Conservation (phyloP, 108 stramenopile species). For the Discostella stelligeroides region DNA sequence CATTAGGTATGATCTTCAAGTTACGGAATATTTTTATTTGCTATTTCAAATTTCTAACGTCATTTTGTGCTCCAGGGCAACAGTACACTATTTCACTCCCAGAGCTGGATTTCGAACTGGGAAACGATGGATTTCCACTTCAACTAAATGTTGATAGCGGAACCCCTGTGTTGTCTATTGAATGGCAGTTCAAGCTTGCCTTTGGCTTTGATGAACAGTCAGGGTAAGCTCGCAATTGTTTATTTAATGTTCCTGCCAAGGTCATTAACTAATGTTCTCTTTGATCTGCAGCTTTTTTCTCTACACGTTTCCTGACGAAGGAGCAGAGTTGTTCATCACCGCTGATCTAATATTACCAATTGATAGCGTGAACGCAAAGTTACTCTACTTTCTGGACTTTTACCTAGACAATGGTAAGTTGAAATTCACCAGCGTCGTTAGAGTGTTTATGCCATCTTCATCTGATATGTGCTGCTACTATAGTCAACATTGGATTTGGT, state of each 20-base stretch:
- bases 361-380: conserved; percentile 7
- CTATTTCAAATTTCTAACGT: not conserved
- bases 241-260: not conserved
- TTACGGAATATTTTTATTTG: not conserved
- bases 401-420: conserved; percentile 9
- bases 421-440: not conserved
- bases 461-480: too few relatives aligned
- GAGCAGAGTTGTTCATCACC: conserved; percentile 21
- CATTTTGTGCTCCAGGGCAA: conserved; percentile 6
- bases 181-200: conserved; percentile 33
- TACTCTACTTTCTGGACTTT: conserved; percentile 39
- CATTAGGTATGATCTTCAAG: conserved; percentile 10
- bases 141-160: conserved; percentile 9
- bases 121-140: conserved; percentile 18
- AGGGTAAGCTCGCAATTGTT: conserved; percentile 7
- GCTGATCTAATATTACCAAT: conserved; percentile 17
- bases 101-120: conserved; percentile 27
- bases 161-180: conserved; percentile 9
- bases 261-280: not conserved
- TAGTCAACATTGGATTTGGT: conserved; percentile 23
- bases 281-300: conserved; percentile 30
- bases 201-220: conserved; percentile 37
- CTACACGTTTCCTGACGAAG: conserved; percentile 26
- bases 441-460: not conserved
- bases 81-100: conserved; percentile 9